Evolutionary conservation across 2,329 filamentous ascomycete species (phyloP), one percentile per base, ranked within the genome.

Genomic region (Cryphonectria parasitica): DNA sequence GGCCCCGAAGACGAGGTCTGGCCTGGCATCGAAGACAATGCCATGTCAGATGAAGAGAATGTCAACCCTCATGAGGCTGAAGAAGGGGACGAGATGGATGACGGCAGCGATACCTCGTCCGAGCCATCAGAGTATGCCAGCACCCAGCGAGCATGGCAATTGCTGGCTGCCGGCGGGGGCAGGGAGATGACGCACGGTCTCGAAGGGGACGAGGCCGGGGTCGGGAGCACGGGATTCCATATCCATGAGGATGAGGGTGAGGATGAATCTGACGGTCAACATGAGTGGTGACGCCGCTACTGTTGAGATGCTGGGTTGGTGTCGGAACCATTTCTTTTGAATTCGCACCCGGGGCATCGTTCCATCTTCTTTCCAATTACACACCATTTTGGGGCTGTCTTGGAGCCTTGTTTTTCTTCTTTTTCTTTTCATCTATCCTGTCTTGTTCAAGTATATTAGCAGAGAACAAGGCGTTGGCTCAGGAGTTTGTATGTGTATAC

Each of bases 81-180:
- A 43, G 61, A 64, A 43, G 41, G 76, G 17, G 75, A 76, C n/a
- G 73, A 73, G n/a, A 80, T 77, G 68, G 80, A 81, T 5, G 78
- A 74, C 39, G 73, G 73, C 58, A 82, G 80, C 67, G 78, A 82
- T 56, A 75, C 73, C 43, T 88, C 86, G 75, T 86, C 85, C 76
- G 82, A 83, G 74, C 87, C 87, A 1, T 87, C 84, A 25, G 87
- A 89, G 75, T 89, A 89, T 74, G 84, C 86, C 7, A 87, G 83
- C 75, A 87, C 83, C 17, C 84, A 85, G 72, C 80, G 77, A 22
- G 79, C 80, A 11, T 85, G 82, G 82, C 73, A 74, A 34, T 61
- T 75, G 15, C 78, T 79, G 11, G 45, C 41, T 7, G 54, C 54
- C 25, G 71, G 56, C 8, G 69, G 72, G 22, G 64, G 64, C 11